These are phyloP conservation scores for Nitzschia sp. DNA, from an alignment of 108 stramenopile species.

Conservation along the genomic window DNA sequence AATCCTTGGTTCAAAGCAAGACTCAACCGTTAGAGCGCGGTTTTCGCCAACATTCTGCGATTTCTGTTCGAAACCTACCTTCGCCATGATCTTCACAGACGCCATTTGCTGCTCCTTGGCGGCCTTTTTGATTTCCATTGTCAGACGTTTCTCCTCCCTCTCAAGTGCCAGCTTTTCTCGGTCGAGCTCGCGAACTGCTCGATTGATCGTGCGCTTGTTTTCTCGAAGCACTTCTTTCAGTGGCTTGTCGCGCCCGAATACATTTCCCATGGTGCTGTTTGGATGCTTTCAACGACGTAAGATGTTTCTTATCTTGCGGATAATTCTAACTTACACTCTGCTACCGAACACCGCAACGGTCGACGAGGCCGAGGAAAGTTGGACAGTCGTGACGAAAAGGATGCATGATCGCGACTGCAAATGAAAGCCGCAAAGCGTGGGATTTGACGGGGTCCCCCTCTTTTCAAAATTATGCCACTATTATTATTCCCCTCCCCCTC, in stretches of 20 bases:
- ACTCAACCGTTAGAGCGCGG: background rate
- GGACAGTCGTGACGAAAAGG: too few relatives aligned
- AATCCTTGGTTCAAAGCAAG: constrained; percentile 47
- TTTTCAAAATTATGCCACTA: too few relatives aligned
- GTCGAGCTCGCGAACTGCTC: constrained; percentile 95
- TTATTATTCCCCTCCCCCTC: too few relatives aligned
- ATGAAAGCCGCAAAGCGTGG: too few relatives aligned
- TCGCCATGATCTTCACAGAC: constrained; percentile 95
- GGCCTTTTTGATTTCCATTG: constrained; percentile 94
- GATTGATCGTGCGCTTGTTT: constrained; percentile 95
- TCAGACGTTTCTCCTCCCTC: constrained; percentile 91
- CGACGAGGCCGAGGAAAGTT: too few relatives aligned
- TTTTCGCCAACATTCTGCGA: background rate
- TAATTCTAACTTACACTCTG: too few relatives aligned
- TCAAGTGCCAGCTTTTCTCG: constrained; percentile 87
- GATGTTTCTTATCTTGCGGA: too few relatives aligned
- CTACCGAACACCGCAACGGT: too few relatives aligned
- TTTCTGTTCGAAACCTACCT: constrained; percentile 45
- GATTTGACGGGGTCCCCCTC: too few relatives aligned
- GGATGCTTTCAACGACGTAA: too few relatives aligned
- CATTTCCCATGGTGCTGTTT: constrained; percentile 73
- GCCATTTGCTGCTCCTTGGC: constrained; percentile 94
- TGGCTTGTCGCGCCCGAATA: constrained; percentile 93
- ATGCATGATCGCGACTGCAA: too few relatives aligned
- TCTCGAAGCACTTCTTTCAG: constrained; percentile 96